A percentile compares a stretch with the other conserved stretches of the same genome.
Conservation (phyloP, 148 eudicot genomes). For the Chenopodium berlandieri region DNA sequence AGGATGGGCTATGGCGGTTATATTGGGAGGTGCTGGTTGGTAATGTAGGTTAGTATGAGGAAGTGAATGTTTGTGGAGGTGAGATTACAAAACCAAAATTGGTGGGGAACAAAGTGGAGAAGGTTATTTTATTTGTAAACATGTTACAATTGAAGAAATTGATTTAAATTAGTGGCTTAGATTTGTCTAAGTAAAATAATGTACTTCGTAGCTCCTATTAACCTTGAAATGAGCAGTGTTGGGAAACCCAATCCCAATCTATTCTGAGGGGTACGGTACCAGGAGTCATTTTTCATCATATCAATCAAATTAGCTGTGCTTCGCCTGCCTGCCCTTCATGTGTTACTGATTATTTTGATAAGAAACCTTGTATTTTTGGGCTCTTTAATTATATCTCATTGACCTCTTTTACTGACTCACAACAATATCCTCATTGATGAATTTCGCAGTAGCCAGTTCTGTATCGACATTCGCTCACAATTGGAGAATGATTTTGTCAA, state of each 20-base stretch:
- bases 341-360: neutral
- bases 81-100: neutral
- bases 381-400: neutral
- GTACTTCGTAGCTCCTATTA: too few species aligned
- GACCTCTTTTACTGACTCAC: neutral
- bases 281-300: neutral
- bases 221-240: neutral
- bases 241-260: neutral
- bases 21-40: neutral
- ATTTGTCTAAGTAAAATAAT: neutral
- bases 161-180: neutral
- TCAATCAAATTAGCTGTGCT: neutral
- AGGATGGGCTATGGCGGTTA: neutral
- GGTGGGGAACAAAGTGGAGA: neutral
- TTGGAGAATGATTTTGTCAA: slow-evolving; percentile 82
- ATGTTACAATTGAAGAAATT: neutral
- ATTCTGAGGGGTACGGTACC: neutral
- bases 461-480: slow-evolving; percentile 61
- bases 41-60: neutral
- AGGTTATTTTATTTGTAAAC: neutral
- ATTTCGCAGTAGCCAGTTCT: slow-evolving; percentile 82
- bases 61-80: neutral
- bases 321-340: neutral
- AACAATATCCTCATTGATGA: slow-evolving; percentile 2
- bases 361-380: neutral